Conservation (phyloP, 2,329 filamentous ascomycete species). For the Lizonia empirigonia region DNA sequence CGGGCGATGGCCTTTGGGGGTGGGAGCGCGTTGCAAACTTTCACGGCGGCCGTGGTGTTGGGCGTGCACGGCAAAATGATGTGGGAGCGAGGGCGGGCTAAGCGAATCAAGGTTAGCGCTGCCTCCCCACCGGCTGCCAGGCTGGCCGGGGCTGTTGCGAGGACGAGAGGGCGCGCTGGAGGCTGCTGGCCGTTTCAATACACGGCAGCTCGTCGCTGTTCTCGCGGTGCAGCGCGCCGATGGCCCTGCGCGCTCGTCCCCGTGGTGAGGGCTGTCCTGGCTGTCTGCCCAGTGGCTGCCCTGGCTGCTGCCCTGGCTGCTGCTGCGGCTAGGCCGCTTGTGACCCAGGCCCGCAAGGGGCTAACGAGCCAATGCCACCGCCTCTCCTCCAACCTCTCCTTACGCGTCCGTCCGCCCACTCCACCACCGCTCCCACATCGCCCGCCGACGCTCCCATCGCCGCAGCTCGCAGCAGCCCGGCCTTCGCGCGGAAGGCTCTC, state of each 20-base stretch:
- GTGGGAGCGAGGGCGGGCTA: slow-evolving; percentile 13
- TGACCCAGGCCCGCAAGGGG: slow-evolving; percentile 7
- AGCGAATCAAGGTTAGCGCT: slow-evolving; percentile 2
- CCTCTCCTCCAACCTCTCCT: slow-evolving; percentile 31
- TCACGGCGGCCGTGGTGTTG: slow-evolving; percentile 25
- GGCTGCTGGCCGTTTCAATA: too few relatives aligned
- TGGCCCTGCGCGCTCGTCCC: neutral
- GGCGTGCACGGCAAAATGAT: slow-evolving; percentile 21
- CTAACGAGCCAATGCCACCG: slow-evolving; percentile 11
- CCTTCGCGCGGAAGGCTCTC: slow-evolving; percentile 32
- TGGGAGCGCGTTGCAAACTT: slow-evolving; percentile 25
- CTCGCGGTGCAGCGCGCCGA: slow-evolving; percentile 2
- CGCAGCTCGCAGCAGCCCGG: slow-evolving; percentile 40
- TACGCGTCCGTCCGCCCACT: slow-evolving; percentile 22
- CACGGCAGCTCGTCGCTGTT: too few relatives aligned
- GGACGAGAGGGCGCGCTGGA: too few relatives aligned
- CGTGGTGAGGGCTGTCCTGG: slow-evolving; percentile 4
- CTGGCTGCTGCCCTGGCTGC: too few relatives aligned
- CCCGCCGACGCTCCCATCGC: slow-evolving; percentile 34
- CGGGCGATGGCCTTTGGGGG: slow-evolving; percentile 12
- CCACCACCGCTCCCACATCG: slow-evolving; percentile 29
- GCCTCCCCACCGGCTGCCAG: neutral
- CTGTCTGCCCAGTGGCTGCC: too few relatives aligned
- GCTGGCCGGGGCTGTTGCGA: too few relatives aligned
- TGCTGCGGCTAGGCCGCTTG: slow-evolving; percentile 9